These are phyloP conservation scores for Fusarium veterinarium DNA, from an alignment of 2,329 filamentous ascomycete genomes.

Conservation along the genomic window DNA sequence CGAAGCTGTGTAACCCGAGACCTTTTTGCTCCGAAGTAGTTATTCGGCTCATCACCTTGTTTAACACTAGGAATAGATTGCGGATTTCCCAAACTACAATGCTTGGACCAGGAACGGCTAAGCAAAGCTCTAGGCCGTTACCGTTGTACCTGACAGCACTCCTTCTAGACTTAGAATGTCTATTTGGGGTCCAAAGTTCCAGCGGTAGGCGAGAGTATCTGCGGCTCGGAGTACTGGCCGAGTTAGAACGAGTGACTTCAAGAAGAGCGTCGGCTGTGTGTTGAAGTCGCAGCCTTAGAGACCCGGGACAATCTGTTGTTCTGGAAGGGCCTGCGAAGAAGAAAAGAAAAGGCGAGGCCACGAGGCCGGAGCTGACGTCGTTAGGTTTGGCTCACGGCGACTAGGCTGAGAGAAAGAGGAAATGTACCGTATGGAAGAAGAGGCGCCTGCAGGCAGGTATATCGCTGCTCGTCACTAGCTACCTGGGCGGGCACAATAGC, in stretches of 20 bases:
- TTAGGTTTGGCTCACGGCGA: slow-evolving; percentile 41
- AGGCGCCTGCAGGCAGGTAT: slow-evolving; percentile 48
- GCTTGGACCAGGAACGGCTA: slow-evolving; percentile 20
- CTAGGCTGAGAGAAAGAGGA: slow-evolving; percentile 42
- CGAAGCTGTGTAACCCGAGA: slow-evolving; percentile 38
- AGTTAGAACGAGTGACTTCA: slow-evolving; percentile 33
- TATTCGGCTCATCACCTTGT: slow-evolving; percentile 36
- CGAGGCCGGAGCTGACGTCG: slow-evolving; percentile 44
- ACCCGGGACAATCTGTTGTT: slow-evolving; percentile 26
- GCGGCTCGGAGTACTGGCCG: slow-evolving; percentile 5
- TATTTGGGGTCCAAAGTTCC: slow-evolving; percentile 7
- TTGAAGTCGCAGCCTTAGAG: slow-evolving; percentile 23
- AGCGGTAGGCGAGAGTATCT: slow-evolving; percentile 6
- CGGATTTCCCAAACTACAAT: slow-evolving; percentile 31
- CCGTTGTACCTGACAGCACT: slow-evolving; percentile 14
- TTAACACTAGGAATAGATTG: slow-evolving; percentile 33
- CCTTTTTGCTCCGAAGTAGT: slow-evolving; percentile 33
- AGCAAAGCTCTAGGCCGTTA: slow-evolving; percentile 13
- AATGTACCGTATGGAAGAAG: slow-evolving; percentile 43
- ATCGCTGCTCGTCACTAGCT: slow-evolving; percentile 48
- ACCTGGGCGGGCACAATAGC: slow-evolving; percentile 48
- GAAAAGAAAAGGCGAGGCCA: slow-evolving; percentile 43
- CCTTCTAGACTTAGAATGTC: neutral
- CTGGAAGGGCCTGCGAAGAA: slow-evolving; percentile 38
- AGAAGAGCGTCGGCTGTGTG: slow-evolving; percentile 3